Evolutionary conservation across 2,329 filamentous ascomycete genomes (phyloP).

Genomic region (Colletotrichum sp.): DNA sequence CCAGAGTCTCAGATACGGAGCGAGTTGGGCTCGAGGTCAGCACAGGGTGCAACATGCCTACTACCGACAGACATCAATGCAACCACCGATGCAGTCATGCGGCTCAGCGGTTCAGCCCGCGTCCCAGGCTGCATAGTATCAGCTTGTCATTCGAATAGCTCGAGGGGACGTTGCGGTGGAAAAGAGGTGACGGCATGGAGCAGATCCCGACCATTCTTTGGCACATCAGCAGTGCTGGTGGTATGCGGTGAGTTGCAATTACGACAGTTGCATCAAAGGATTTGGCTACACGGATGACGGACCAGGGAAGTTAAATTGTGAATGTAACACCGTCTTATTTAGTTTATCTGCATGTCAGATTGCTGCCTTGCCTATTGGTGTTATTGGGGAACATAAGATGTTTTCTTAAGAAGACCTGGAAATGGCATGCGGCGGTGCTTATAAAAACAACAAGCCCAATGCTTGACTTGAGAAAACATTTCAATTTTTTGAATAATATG

Average conservation of each 20-base stretch:
- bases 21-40: neutral
- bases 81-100: neutral
- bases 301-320: neutral
- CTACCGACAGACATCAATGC: neutral
- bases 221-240: neutral
- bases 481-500: too few relatives aligned
- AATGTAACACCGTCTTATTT: neutral
- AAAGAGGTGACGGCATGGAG: neutral
- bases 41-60: neutral
- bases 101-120: neutral
- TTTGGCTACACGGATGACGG: neutral
- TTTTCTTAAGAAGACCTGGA: neutral
- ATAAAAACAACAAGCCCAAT: neutral
- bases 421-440: neutral
- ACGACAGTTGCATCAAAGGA: neutral
- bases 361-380: neutral
- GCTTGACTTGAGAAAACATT: fast-evolving
- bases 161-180: neutral
- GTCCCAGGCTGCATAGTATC: neutral
- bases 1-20: neutral
- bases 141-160: neutral
- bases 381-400: neutral
- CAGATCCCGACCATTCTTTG: neutral
- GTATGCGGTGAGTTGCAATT: neutral
- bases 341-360: neutral